Evolutionary conservation across 371 early-diverging fungal species (phyloP).

Genomic region (Fennellomyces sp.): DNA sequence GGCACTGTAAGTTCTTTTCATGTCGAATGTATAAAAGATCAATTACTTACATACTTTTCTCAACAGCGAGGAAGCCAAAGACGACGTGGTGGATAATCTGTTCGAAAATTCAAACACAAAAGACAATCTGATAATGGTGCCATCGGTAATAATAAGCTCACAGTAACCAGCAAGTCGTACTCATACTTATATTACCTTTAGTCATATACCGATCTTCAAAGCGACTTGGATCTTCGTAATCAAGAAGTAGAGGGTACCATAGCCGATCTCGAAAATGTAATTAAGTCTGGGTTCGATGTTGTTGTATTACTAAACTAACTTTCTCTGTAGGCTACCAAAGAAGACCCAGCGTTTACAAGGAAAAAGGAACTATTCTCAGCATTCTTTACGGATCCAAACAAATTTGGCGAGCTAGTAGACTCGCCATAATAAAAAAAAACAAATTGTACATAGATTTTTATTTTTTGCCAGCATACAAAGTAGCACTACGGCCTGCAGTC

Average conservation of each 20-base stretch:
- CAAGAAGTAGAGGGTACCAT: constrained; percentile 1
- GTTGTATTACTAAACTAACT: neutral
- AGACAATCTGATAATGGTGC: constrained; percentile 1
- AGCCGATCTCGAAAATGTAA: constrained; percentile 2
- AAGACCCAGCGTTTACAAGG: constrained; percentile 6
- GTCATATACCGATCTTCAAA: constrained; percentile 10
- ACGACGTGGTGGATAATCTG: neutral
- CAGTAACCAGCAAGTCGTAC: too few relatives aligned
- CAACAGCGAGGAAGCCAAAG: constrained; percentile 8
- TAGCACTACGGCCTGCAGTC: constrained; percentile 69
- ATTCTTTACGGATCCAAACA: constrained; percentile 25
- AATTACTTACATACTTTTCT: neutral
- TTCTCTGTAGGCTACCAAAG: neutral
- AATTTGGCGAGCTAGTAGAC: constrained; percentile 13
- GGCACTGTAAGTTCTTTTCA: constrained; percentile 1
- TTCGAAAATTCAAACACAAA: constrained; percentile 2
- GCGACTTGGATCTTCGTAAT: neutral
- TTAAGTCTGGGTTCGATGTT: neutral
- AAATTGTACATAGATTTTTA: neutral
- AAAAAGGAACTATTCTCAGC: constrained; percentile 15
- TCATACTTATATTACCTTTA: neutral
- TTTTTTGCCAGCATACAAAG: constrained; percentile 14
- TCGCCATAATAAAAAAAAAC: neutral
- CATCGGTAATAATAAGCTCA: too few relatives aligned
- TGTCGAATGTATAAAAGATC: neutral